Conservation (phyloP, 208 protist genomes). For the Wallacemonas collosoma region DNA sequence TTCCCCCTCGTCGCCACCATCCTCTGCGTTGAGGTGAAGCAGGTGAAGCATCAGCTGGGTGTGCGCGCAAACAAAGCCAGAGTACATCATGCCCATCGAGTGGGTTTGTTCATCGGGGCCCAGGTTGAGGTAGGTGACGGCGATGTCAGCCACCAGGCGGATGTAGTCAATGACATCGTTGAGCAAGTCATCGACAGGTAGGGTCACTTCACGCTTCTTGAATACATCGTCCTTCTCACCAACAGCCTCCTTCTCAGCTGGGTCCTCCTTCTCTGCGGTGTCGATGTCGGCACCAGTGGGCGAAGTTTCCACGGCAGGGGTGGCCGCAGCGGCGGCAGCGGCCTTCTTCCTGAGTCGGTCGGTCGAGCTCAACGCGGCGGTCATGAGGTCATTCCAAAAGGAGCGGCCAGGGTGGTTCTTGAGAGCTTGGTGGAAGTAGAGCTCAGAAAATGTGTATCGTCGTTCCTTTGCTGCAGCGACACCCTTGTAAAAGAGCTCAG, state of each 20-base stretch:
- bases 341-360: conserved; percentile 18
- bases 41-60: conserved; percentile 23
- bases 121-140: conserved; percentile 26
- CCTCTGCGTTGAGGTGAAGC: conserved; percentile 19
- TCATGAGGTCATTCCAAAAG: conserved; percentile 32
- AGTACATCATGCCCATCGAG: conserved; percentile 21
- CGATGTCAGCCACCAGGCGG: conserved; percentile 25
- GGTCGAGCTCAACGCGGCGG: conserved; percentile 12
- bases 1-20: not conserved
- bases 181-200: conserved; percentile 20
- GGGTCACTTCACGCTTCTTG: conserved; percentile 15
- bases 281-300: not conserved
- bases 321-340: not conserved
- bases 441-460: conserved; percentile 45
- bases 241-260: not conserved
- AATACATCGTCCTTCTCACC: conserved; percentile 12
- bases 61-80: conserved; percentile 14
- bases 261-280: not conserved
- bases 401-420: conserved; percentile 35
- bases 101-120: conserved; percentile 19
- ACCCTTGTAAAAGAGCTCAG: conserved; percentile 34
- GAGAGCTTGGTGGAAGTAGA: conserved; percentile 52
- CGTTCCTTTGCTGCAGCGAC: conserved; percentile 34
- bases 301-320: not conserved
- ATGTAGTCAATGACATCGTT: conserved; percentile 21